Percentiles rank a stretch among this genome's conserved stretches.
Evolutionary conservation across 1,284 basidiomycete species (phyloP).

Genomic region (Tylopilus orsonianus): DNA sequence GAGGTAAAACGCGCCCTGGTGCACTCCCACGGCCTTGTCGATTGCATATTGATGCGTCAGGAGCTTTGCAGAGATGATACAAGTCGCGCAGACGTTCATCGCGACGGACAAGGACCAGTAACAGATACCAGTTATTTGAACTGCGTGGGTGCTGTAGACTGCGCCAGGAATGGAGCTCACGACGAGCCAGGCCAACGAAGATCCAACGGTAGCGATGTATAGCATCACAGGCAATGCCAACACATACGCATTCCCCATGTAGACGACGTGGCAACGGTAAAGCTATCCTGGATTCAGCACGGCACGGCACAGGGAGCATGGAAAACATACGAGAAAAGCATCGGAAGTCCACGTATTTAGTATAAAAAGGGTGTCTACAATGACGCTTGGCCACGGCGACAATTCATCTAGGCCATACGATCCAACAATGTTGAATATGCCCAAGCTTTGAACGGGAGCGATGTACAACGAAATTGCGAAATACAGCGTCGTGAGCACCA

Average conservation of each 20-base stretch:
- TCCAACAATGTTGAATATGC: conserved; percentile 13
- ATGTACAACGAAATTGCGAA: conserved; percentile 16
- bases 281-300: conserved; percentile 14
- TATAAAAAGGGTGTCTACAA: conserved; percentile 15
- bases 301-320: background rate
- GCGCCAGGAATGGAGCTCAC: conserved; percentile 11
- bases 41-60: conserved; percentile 17
- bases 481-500: conserved; percentile 23
- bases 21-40: conserved; percentile 6
- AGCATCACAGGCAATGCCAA: conserved; percentile 5
- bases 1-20: conserved; percentile 21
- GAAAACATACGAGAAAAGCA: conserved; percentile 23
- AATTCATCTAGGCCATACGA: conserved; percentile 8
- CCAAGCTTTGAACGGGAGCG: conserved; percentile 15
- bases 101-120: conserved; percentile 21
- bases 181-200: conserved; percentile 19
- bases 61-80: conserved; percentile 19
- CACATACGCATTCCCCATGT: conserved; percentile 6
- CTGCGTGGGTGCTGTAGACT: conserved; percentile 10
- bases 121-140: conserved; percentile 15
- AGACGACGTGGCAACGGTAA: conserved; percentile 29
- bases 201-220: conserved; percentile 19
- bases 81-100: conserved; percentile 16
- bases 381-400: conserved; percentile 20
- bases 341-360: conserved; percentile 27